Evolutionary conservation across 495 filamentous ascomycete species (phyloP).

Genomic region (Lasiosphaeriaceae sp.): DNA sequence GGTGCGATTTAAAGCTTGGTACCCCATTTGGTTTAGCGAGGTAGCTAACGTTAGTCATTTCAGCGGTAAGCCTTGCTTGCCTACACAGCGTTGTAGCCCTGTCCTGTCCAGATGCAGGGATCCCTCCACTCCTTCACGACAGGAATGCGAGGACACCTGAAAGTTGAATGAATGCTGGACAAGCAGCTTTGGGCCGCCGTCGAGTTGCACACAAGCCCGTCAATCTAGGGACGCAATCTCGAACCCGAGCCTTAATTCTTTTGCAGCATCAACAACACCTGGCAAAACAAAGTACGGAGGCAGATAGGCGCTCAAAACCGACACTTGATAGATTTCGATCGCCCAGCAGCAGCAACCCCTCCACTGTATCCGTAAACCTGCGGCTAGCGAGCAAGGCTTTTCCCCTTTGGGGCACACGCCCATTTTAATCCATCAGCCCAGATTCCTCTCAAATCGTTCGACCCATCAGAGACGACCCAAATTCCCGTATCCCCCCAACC

Average conservation of each 20-base stretch:
- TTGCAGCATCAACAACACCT: background rate
- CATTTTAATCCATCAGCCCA: conserved; percentile 30
- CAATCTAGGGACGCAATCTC: background rate
- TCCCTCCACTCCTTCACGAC: background rate
- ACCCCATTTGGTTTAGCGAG: background rate
- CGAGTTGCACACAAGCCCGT: background rate
- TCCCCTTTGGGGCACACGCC: conserved; percentile 18
- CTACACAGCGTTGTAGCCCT: no score
- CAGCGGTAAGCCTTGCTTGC: background rate
- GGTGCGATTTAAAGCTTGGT: background rate
- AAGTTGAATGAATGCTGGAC: no score
- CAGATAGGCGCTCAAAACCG: no score
- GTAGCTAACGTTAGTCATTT: background rate
- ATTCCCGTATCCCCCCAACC: conserved; percentile 17
- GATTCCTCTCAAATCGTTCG: conserved; percentile 26
- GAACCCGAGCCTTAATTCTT: background rate
- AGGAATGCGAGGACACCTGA: no score
- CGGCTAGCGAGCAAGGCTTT: conserved; percentile 10
- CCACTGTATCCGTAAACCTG: conserved; percentile 7
- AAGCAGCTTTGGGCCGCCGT: background rate
- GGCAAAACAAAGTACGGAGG: background rate
- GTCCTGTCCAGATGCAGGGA: no score
- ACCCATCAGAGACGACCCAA: conserved; percentile 25
- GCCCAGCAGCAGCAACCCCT: background rate
- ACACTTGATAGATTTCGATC: background rate